Percentiles rank a stretch among this genome's conserved stretches.
Conservation (phyloP, 768 basidiomycete species). For the Punctularia strigosozonata region DNA sequence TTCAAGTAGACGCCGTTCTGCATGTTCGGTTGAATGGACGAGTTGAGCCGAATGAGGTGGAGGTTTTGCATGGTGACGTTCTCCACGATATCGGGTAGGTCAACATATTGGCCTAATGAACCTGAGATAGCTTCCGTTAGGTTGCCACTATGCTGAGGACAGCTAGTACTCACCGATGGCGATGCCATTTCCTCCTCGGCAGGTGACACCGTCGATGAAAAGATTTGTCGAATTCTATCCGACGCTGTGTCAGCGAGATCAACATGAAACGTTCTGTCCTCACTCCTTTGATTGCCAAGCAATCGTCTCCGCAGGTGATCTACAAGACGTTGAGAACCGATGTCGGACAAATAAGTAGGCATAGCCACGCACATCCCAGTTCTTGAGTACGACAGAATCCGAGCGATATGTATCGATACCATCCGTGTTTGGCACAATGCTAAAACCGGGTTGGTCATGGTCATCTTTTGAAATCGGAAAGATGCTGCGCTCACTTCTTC, state of each 20-base stretch:
- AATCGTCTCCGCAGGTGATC: conserved; percentile 52
- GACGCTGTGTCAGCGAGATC: background rate
- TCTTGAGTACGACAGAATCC: conserved; percentile 31
- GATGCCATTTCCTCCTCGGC: conserved; percentile 48
- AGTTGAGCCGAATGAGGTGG: conserved; percentile 36
- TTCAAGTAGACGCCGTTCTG: conserved; percentile 44
- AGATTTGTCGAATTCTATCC: conserved; percentile 44
- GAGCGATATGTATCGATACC: conserved; percentile 51
- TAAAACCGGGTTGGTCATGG: no score
- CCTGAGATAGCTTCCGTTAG: no score
- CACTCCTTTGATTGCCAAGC: conserved; percentile 53
- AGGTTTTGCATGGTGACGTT: conserved; percentile 39
- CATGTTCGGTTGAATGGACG: conserved; percentile 45
- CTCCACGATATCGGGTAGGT: conserved; percentile 40
- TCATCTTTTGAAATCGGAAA: background rate
- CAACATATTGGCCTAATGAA: conserved; percentile 44
- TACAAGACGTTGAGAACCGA: conserved; percentile 2
- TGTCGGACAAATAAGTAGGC: background rate
- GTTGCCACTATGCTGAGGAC: no score
- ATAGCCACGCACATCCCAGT: conserved; percentile 32
- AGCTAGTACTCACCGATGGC: no score
- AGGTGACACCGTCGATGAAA: conserved; percentile 33
- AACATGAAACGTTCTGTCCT: conserved; percentile 10
- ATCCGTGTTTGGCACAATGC: conserved; percentile 50
- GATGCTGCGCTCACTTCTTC: conserved; percentile 26